Percentiles rank a stretch among this genome's conserved stretches.
Evolutionary conservation across 1,284 basidiomycete genomes (phyloP).

Genomic region (Apiotrichum gamsii): DNA sequence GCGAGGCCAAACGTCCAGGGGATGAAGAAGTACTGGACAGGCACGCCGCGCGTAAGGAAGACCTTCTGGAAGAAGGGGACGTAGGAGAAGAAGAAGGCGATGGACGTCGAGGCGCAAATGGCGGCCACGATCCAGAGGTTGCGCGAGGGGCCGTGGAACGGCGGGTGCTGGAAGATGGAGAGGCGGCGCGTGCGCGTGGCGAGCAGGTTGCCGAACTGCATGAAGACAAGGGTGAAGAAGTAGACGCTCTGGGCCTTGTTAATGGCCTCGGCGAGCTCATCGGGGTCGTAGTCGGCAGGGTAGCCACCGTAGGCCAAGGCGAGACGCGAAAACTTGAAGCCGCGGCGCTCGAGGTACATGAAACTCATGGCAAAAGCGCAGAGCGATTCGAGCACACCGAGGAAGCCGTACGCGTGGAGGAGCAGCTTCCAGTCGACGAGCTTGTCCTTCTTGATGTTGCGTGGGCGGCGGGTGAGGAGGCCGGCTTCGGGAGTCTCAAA

Average conservation of each 20-base stretch:
- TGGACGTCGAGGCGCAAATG: slow-evolving; percentile 49
- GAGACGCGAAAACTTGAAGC: slow-evolving; percentile 55
- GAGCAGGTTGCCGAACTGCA: slow-evolving; percentile 60
- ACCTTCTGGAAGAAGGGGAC: slow-evolving; percentile 55
- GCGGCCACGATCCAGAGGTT: slow-evolving; percentile 53
- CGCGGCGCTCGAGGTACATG: slow-evolving; percentile 52
- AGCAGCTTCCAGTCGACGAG: slow-evolving; percentile 53
- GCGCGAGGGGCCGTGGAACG: slow-evolving; percentile 35
- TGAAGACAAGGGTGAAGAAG: slow-evolving; percentile 61
- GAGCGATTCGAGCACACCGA: slow-evolving; percentile 56
- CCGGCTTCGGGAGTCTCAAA: slow-evolving; percentile 57
- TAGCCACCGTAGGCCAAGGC: slow-evolving; percentile 54
- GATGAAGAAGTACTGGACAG: slow-evolving; percentile 53
- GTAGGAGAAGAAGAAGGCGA: slow-evolving; percentile 56
- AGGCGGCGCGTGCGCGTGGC: slow-evolving; percentile 53
- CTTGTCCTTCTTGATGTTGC: slow-evolving; percentile 55
- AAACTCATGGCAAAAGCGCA: slow-evolving; percentile 52
- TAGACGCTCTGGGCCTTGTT: slow-evolving; percentile 51
- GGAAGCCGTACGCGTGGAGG: slow-evolving; percentile 60
- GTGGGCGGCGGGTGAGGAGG: slow-evolving; percentile 58
- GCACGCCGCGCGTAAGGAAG: slow-evolving; percentile 55
- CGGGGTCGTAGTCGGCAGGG: slow-evolving; percentile 38
- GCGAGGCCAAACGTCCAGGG: slow-evolving; percentile 48
- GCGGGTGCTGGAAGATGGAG: slow-evolving; percentile 51
- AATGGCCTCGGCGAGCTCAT: slow-evolving; percentile 47